phyloP scores from a whole-genome alignment of 345 rosid species.

The Corchorus capsularis region DNA sequence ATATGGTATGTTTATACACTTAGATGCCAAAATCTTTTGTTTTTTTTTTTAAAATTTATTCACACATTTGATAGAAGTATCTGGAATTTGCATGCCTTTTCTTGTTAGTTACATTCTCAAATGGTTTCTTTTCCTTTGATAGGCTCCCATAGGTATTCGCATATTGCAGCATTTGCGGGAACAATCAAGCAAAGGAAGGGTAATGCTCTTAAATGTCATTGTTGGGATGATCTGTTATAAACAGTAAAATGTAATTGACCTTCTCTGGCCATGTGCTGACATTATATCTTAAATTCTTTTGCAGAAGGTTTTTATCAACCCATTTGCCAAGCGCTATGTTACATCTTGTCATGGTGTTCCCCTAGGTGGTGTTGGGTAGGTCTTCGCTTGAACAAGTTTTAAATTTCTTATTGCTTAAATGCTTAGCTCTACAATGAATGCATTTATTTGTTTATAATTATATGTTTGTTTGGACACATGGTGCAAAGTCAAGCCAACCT shows the following conservation, averaged over 20 bases:
- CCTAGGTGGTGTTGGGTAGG: constrained; percentile 88
- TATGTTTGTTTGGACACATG: neutral
- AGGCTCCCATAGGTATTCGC: constrained; percentile 91
- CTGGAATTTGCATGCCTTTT: neutral
- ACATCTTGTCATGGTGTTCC: constrained; percentile 80
- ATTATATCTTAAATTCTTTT: constrained; percentile 23
- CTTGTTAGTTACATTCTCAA: constrained; percentile 12
- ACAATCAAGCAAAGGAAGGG: constrained; percentile 70
- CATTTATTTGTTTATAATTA: neutral
- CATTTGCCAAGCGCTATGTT: constrained; percentile 55
- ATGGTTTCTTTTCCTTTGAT: constrained; percentile 25
- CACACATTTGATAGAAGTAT: neutral
- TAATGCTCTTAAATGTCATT: constrained; percentile 27
- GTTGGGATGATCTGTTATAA: constrained; percentile 17
- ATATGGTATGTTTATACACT: constrained; percentile 47
- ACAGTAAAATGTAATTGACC: neutral
- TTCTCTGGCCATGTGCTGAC: constrained; percentile 6
- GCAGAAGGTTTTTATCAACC: constrained; percentile 60
- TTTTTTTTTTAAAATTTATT: no score
- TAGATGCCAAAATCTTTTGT: neutral
- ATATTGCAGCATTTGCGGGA: constrained; percentile 56
- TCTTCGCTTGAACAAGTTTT: constrained; percentile 9
- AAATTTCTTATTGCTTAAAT: neutral
- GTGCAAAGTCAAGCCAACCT: neutral
- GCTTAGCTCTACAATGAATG: neutral